Conservation (phyloP, 2,329 filamentous ascomycete species). For the Calycina herbarum region DNA sequence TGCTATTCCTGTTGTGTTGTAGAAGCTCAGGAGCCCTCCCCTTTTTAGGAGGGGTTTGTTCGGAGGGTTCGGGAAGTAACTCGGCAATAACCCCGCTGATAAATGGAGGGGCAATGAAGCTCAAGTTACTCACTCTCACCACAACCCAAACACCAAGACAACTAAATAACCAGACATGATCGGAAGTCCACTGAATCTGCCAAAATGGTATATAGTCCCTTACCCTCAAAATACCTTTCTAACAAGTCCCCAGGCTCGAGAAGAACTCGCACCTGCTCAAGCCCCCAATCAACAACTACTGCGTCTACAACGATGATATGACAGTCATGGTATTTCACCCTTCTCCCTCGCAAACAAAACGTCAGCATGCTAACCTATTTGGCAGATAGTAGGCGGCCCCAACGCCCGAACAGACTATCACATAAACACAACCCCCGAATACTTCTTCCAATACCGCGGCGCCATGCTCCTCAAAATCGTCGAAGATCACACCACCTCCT, state of each 20-base stretch:
- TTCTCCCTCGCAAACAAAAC: constrained; percentile 10
- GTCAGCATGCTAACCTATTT: background rate
- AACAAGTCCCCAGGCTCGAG: constrained; percentile 66
- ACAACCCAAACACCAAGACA: background rate
- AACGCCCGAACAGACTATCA: constrained; percentile 98
- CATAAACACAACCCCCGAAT: constrained; percentile 94
- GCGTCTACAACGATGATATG: constrained; percentile 83
- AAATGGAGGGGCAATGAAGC: constrained; percentile 3
- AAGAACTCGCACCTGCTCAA: constrained; percentile 82
- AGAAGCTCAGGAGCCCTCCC: too few relatives aligned
- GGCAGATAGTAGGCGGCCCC: constrained; percentile 85
- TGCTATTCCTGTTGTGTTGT: too few relatives aligned
- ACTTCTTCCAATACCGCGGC: constrained; percentile 96
- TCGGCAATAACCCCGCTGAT: constrained; percentile 3
- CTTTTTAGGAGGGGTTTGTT: background rate
- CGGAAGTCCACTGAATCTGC: constrained; percentile 34
- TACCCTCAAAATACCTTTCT: background rate
- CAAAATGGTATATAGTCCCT: constrained; percentile 33
- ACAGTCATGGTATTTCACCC: constrained; percentile 68
- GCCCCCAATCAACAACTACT: constrained; percentile 96
- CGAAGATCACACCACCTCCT: constrained; percentile 53
- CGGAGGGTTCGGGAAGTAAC: background rate
- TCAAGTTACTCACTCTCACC: background rate
- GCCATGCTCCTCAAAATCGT: constrained; percentile 93
- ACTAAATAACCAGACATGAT: constrained; percentile 25